phyloP scores from a whole-genome alignment of 345 rosid genomes.

The Nephelium lappaceum region DNA sequence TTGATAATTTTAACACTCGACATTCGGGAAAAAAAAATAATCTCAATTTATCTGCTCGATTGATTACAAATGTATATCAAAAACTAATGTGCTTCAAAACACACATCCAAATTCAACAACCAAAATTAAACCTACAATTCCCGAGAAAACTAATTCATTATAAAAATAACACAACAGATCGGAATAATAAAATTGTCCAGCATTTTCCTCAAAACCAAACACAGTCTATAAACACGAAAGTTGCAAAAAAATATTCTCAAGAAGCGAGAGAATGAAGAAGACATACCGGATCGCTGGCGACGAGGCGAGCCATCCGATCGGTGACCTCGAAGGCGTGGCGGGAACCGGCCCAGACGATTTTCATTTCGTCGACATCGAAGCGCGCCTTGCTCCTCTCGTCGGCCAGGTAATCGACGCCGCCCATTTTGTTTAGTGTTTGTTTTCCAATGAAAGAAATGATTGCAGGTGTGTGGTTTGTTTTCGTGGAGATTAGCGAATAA shows the following conservation, averaged over 20 bases:
- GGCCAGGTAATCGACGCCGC: conserved; percentile 58
- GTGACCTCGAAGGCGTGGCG: conserved; percentile 72
- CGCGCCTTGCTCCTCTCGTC: conserved; percentile 77
- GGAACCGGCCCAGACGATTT: conserved; percentile 97
- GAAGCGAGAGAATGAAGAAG: background rate
- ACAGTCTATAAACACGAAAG: background rate
- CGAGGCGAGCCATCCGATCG: conserved; percentile 88
- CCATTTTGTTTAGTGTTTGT: background rate
- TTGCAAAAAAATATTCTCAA: too few relatives aligned
- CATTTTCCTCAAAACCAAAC: background rate
- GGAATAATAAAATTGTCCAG: background rate
- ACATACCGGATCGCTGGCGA: conserved; percentile 88
- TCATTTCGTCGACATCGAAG: conserved; percentile 89
- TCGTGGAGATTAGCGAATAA: background rate
- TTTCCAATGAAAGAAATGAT: background rate
- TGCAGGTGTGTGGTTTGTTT: background rate
- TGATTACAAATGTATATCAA: background rate
- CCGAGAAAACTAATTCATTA: background rate
- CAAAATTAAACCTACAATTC: background rate
- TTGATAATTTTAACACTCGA: background rate
- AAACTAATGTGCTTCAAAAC: background rate
- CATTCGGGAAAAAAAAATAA: background rate
- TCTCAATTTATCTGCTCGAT: background rate
- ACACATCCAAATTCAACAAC: background rate
- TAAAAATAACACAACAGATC: background rate